A percentile compares a stretch with the other conserved stretches of the same genome.
phyloP scores from a whole-genome alignment of 1,139 yeast genomes.

The Saccharomyces hybrid region DNA sequence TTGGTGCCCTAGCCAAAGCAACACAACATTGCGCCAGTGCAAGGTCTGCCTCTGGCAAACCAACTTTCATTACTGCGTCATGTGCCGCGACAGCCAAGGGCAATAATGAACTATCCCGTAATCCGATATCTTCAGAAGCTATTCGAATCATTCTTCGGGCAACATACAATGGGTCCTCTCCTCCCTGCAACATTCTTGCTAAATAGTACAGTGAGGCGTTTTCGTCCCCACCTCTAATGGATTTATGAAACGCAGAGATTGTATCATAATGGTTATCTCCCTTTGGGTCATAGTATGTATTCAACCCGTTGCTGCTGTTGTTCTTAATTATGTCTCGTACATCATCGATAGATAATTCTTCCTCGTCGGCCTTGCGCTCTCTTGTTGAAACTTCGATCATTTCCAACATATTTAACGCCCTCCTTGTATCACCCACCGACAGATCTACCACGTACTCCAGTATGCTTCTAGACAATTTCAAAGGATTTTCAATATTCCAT shows the following conservation, averaged over 20 bases:
- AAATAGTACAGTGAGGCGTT: conserved; percentile 85
- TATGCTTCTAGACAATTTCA: conserved; percentile 50
- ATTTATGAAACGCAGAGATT: conserved; percentile 88
- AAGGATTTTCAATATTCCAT: conserved; percentile 29
- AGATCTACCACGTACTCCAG: conserved; percentile 63
- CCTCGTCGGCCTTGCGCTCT: conserved; percentile 2
- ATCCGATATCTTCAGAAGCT: conserved; percentile 86
- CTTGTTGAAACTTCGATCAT: conserved; percentile 37
- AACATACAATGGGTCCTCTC: conserved; percentile 90
- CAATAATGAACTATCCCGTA: conserved; percentile 71
- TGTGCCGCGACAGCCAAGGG: conserved; percentile 84
- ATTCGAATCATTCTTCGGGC: conserved; percentile 87
- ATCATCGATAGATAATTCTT: conserved; percentile 11
- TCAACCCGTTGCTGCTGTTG: conserved; percentile 32
- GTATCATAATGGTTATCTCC: conserved; percentile 94
- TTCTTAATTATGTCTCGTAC: conserved; percentile 20
- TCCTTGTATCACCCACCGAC: conserved; percentile 87
- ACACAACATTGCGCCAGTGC: conserved; percentile 89
- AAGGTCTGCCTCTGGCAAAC: conserved; percentile 92
- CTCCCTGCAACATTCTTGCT: conserved; percentile 80
- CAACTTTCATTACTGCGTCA: conserved; percentile 85
- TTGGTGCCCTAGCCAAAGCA: conserved; percentile 75
- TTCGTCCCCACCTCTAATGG: conserved; percentile 79
- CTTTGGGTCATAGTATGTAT: conserved; percentile 65
- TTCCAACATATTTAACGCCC: conserved; percentile 71